Base-by-base conservation (phyloP, 352 stramenopile species). In the Phytophthora sojae region DNA sequence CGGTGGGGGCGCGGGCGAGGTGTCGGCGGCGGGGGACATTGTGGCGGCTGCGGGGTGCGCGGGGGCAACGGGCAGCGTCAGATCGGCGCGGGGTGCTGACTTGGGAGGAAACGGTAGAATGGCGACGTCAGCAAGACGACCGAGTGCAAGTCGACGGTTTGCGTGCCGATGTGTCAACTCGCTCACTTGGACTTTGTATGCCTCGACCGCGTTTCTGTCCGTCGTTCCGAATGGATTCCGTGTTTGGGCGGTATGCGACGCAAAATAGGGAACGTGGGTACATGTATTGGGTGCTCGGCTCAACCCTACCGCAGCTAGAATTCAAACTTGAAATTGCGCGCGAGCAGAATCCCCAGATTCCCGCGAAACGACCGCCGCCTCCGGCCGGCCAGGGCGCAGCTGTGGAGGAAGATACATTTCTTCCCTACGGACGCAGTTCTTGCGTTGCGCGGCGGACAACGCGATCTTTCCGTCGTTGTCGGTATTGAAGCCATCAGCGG, bases 1-100 rank as follows among this genome's bases (percentile, higher is more conserved):
- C 32, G 61, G 44, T 9, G 52, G 39, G 15, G 63, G 42, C 26
- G 47, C 49, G 56, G 49, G 29, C 15, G 64, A 68, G 15, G 35
- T 70, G 62, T 76, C 60, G 50, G 67, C 61, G 55, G 59, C n/a
- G 44, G 69, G 74, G 50, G 72, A 76, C 74, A 81, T 81, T 57
- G 54, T 26, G 44, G 57, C 6, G 57, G 39, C 55, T 61, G 56
- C 35, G 17, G 29, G 17, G 42, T 19, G 56, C 39, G 26, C 26
- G 26, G 65, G 11, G 8, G 53, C 52, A 63, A 47, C 58, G 50
- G 7, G 49, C 26, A 55, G 57, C 53, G 30, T 30, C 39, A 32
- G 37, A 56, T 47, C 57, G 7, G 44, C 49, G 39, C 45, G 37
- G 14, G 12, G 61, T 67, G 37, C 29, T 30, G 32, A 51, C 44